These are phyloP conservation scores for Mortierella claussenii DNA, from an alignment of 192 early-diverging fungal genomes.

Conservation along the genomic window DNA sequence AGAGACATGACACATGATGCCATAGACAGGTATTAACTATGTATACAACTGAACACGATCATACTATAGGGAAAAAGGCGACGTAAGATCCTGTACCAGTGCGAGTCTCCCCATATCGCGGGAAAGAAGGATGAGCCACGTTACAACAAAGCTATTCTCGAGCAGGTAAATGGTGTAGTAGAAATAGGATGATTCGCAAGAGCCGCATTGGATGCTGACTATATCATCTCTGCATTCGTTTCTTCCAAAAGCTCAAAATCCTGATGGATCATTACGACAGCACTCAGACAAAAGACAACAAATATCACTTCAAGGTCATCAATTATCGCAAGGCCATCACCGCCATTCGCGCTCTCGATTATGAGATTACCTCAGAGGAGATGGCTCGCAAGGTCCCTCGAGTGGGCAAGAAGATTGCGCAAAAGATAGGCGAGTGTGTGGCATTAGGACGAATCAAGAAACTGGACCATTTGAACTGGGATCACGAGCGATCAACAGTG, in stretches of 20 bases:
- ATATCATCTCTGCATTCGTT: too few species aligned
- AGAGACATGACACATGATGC: too few species aligned
- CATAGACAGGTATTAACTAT: too few species aligned
- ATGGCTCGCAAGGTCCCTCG: slow-evolving; percentile 48
- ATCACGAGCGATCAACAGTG: slow-evolving; percentile 21
- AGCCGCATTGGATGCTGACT: too few species aligned
- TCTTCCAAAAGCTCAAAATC: slow-evolving; percentile 16
- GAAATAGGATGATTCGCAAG: too few species aligned
- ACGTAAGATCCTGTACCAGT: slow-evolving; percentile 26
- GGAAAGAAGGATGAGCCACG: slow-evolving; percentile 27
- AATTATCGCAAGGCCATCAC: slow-evolving; percentile 53
- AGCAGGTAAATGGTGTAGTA: slow-evolving; percentile 49
- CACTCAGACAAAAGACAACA: slow-evolving; percentile 28
- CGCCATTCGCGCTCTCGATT: slow-evolving; percentile 44
- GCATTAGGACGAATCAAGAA: slow-evolving; percentile 44
- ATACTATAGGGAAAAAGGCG: slow-evolving; percentile 10
- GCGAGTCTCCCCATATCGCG: slow-evolving; percentile 22
- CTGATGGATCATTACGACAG: slow-evolving; percentile 43
- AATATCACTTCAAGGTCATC: slow-evolving; percentile 47
- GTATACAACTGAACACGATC: too few species aligned
- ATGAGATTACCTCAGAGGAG: slow-evolving; percentile 50
- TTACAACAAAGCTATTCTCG: slow-evolving; percentile 36
- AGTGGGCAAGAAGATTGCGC: slow-evolving; percentile 49
- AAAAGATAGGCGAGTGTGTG: slow-evolving; percentile 48
- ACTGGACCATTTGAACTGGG: slow-evolving; percentile 44